Evolutionary conservation across 164 flowering plant genomes (phyloP).

Genomic region (Echeveria elegans): DNA sequence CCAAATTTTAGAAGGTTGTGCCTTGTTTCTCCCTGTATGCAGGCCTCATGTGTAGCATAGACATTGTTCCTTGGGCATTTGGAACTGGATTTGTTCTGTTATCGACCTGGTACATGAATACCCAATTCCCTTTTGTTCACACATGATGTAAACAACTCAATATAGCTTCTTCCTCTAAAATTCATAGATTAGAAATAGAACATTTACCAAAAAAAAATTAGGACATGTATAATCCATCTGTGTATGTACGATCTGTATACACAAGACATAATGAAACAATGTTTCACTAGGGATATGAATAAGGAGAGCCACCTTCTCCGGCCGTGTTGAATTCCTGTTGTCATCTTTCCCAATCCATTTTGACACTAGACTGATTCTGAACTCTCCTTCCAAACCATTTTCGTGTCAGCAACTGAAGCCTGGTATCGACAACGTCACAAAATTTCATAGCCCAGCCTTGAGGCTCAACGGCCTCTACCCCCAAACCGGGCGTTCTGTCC

Average conservation of each 20-base stretch:
- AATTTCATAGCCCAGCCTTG: constrained; percentile 54
- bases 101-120: not conserved
- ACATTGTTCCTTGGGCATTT: not conserved
- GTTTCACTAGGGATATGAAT: not conserved
- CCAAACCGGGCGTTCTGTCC: constrained; percentile 81
- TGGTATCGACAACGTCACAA: constrained; percentile 61
- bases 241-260: not conserved
- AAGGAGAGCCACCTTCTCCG: not conserved
- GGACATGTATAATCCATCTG: not conserved
- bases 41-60: not conserved
- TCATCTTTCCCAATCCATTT: constrained; percentile 2
- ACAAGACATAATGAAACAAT: not conserved
- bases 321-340: not conserved
- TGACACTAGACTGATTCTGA: not conserved
- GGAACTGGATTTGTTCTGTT: not conserved
- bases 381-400: constrained; percentile 52
- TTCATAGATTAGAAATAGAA: not conserved
- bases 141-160: not conserved
- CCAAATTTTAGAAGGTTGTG: not conserved
- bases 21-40: not conserved
- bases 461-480: constrained; percentile 56
- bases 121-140: not conserved
- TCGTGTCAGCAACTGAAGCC: constrained; percentile 30
- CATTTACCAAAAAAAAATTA: not conserved
- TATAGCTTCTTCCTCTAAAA: not conserved